Percentiles rank a stretch among this genome's conserved stretches.
Conservation (phyloP, 495 filamentous ascomycete species). For the Talaromyces liani region DNA sequence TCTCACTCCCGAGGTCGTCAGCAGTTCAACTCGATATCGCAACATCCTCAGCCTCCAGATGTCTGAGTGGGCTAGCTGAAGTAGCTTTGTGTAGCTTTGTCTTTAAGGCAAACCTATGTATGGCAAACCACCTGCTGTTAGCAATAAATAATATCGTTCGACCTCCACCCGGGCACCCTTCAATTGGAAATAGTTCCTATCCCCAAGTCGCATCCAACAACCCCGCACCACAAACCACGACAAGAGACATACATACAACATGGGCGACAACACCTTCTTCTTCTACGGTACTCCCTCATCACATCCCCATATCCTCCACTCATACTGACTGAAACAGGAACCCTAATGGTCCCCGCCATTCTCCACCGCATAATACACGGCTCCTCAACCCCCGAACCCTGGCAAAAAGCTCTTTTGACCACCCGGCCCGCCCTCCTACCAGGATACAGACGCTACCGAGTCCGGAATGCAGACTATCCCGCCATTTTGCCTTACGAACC, state of each 20-base stretch:
- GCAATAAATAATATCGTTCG: too few relatives aligned
- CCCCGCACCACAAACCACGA: background rate
- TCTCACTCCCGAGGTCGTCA: too few relatives aligned
- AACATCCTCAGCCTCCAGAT: too few relatives aligned
- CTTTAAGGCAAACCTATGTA: too few relatives aligned
- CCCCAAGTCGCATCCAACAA: background rate
- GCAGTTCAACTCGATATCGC: too few relatives aligned
- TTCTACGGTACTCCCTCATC: conserved; percentile 41
- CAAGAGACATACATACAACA: background rate
- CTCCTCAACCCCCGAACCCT: conserved; percentile 36
- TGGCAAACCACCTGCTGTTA: too few relatives aligned
- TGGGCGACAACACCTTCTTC: conserved; percentile 45
- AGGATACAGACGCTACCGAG: conserved; percentile 61
- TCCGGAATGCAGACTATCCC: conserved; percentile 68
- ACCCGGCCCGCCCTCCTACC: conserved; percentile 71
- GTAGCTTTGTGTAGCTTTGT: too few relatives aligned
- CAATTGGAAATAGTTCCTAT: background rate
- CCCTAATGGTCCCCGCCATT: conserved; percentile 72
- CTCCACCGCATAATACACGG: conserved; percentile 79
- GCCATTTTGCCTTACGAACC: conserved; percentile 51
- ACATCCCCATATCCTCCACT: conserved; percentile 12
- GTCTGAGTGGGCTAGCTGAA: too few relatives aligned
- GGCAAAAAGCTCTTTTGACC: conserved; percentile 46
- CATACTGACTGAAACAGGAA: conserved; percentile 20
- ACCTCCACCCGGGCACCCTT: background rate